Evolutionary conservation across 2,329 filamentous ascomycete genomes (phyloP).

Genomic region (Curvularia lunata): DNA sequence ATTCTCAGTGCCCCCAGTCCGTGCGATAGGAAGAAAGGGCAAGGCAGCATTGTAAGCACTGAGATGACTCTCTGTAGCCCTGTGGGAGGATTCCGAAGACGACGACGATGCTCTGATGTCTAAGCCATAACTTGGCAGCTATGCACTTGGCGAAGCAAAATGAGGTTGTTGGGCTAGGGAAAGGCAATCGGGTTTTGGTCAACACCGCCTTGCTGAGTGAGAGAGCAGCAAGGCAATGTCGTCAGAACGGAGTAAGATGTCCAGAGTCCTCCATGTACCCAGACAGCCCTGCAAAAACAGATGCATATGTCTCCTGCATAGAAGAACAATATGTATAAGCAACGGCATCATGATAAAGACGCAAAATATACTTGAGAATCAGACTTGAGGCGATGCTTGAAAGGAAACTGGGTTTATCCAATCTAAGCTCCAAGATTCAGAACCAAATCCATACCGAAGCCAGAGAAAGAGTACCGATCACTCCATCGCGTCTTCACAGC

Average conservation of each 20-base stretch:
- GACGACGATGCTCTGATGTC: neutral
- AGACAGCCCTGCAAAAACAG: neutral
- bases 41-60: slow-evolving; percentile 10
- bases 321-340: neutral
- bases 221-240: neutral
- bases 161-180: neutral
- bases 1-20: neutral
- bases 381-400: neutral
- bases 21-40: neutral
- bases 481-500: neutral
- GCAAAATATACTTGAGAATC: neutral
- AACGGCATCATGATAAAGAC: neutral
- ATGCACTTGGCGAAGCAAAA: neutral
- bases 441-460: neutral
- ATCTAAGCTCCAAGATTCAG: neutral
- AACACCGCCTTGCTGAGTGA: neutral
- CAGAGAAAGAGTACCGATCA: neutral
- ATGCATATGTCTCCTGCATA: neutral
- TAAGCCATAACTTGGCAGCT: neutral
- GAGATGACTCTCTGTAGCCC: neutral
- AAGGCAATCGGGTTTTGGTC: neutral
- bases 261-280: neutral
- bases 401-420: neutral
- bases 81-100: neutral
- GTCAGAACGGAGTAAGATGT: neutral